These are phyloP conservation scores for Austroboletus niveus DNA, from an alignment of 1,284 basidiomycete species.

Conservation along the genomic window DNA sequence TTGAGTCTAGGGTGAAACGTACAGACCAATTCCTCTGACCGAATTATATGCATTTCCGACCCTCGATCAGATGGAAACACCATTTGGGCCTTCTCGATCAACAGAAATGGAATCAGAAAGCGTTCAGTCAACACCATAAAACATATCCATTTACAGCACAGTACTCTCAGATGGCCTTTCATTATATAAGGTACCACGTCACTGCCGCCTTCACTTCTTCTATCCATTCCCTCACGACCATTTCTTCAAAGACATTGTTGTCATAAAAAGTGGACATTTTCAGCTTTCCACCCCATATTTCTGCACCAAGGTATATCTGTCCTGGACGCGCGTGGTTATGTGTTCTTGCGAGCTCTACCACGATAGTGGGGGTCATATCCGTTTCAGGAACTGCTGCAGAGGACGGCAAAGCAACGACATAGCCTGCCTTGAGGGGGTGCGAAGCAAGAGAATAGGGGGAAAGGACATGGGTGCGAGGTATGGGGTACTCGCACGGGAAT, in stretches of 20 bases:
- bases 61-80: too few species aligned
- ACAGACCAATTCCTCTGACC: too few species aligned
- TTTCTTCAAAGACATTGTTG: slow-evolving; percentile 40
- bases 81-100: too few species aligned
- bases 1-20: too few species aligned
- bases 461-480: background rate
- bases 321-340: slow-evolving; percentile 43
- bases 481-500: background rate
- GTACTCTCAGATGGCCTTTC: too few species aligned
- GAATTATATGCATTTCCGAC: too few species aligned
- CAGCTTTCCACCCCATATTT: slow-evolving; percentile 14
- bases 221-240: slow-evolving; percentile 42
- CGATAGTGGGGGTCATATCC: slow-evolving; percentile 1
- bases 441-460: background rate
- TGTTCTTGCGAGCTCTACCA: slow-evolving; percentile 11
- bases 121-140: too few species aligned
- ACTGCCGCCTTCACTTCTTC: slow-evolving; percentile 39
- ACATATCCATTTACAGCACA: too few species aligned
- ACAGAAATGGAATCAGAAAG: too few species aligned
- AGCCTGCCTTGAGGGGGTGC: background rate
- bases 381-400: background rate
- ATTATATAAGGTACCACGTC: slow-evolving; percentile 24
- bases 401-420: background rate
- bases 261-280: slow-evolving; percentile 40
- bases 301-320: slow-evolving; percentile 49